These are phyloP conservation scores for Camillea tinctor DNA, from an alignment of 2,329 filamentous ascomycete genomes.

Conservation along the genomic window DNA sequence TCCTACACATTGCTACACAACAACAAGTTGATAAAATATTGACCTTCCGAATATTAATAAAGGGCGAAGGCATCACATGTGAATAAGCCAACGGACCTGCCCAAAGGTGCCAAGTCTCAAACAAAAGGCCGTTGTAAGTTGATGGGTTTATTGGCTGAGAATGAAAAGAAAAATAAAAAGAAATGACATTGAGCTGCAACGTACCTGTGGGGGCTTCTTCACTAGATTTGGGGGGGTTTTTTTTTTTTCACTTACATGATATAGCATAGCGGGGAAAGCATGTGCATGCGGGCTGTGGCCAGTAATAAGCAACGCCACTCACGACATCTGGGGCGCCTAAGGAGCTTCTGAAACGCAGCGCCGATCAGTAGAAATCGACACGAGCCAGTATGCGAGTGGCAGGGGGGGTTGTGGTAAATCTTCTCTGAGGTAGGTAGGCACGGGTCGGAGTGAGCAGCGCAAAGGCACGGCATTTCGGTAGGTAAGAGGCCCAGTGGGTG, in stretches of 20 bases:
- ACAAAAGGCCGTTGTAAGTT: background rate
- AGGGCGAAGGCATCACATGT: background rate
- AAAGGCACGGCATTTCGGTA: too few species aligned
- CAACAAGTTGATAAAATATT: background rate
- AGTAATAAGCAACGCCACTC: background rate
- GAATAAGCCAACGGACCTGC: slow-evolving; percentile 12
- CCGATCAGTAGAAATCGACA: background rate
- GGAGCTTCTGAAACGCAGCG: background rate
- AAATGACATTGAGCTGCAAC: background rate
- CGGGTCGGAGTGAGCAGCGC: background rate
- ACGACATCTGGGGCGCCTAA: background rate
- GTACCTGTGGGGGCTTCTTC: background rate
- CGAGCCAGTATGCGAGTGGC: background rate
- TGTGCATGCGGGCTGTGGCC: background rate
- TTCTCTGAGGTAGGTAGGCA: background rate
- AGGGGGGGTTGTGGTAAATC: background rate
- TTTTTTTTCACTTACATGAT: too few species aligned
- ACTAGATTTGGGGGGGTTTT: background rate
- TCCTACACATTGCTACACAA: too few species aligned
- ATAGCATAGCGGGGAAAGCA: background rate
- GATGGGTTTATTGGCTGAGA: slow-evolving; percentile 3
- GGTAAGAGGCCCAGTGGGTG: too few species aligned
- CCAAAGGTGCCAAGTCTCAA: slow-evolving; percentile 17
- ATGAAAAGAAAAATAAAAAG: background rate
- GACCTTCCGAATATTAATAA: background rate